These are phyloP conservation scores for Populus euphratica DNA, from an alignment of 345 rosid species.

Conservation along the genomic window DNA sequence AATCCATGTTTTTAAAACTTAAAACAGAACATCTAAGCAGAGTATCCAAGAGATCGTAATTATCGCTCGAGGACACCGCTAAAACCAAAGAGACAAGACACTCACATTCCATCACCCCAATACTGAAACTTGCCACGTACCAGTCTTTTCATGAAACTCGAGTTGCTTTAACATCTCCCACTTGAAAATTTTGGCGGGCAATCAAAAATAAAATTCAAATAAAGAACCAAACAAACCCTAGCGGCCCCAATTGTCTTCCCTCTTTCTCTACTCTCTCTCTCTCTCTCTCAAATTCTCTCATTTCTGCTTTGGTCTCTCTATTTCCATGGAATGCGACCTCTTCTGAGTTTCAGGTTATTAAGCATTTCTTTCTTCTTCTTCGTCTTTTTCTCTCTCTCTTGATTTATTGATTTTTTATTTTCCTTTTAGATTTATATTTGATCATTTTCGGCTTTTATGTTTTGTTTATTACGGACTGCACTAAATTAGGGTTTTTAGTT, in stretches of 20 bases:
- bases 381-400: background rate
- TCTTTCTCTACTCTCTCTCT: conserved; percentile 17
- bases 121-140: conserved; percentile 34
- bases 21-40: too few relatives aligned
- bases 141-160: conserved; percentile 10
- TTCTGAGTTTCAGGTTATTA: background rate
- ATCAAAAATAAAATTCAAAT: conserved; percentile 38
- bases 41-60: too few relatives aligned
- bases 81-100: too few relatives aligned
- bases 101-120: too few relatives aligned
- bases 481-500: too few relatives aligned
- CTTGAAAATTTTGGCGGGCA: conserved; percentile 74
- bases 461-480: background rate
- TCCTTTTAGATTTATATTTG: background rate
- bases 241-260: conserved; percentile 16
- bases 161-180: conserved; percentile 6
- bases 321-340: conserved; percentile 10
- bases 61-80: too few relatives aligned
- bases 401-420: background rate
- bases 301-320: conserved; percentile 4
- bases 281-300: conserved; percentile 6
- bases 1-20: too few relatives aligned
- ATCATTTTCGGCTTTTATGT: background rate
- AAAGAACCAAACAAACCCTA: conserved; percentile 54
- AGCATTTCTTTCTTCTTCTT: background rate